phyloP scores from a whole-genome alignment of 352 stramenopile species.

The Lagenidium giganteum region DNA sequence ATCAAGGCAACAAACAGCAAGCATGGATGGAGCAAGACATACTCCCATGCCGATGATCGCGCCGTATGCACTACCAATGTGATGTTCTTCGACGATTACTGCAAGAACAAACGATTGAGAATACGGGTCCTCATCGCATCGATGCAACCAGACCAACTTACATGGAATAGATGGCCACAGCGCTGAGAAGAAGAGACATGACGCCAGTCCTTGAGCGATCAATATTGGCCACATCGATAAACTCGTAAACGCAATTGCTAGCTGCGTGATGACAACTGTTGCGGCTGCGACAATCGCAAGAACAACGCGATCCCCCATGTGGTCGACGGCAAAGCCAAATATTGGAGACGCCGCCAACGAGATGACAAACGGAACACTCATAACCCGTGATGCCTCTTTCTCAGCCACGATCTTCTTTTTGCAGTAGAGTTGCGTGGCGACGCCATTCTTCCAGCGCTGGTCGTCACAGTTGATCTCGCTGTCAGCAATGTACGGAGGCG shows the following conservation, averaged over 20 bases:
- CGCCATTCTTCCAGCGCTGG: conserved; percentile 29
- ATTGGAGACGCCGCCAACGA: conserved; percentile 63
- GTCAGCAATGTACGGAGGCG: conserved; percentile 30
- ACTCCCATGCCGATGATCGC: conserved; percentile 67
- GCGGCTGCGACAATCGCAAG: conserved; percentile 45
- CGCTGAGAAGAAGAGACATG: conserved; percentile 73
- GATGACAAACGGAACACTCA: conserved; percentile 80
- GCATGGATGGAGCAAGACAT: neutral
- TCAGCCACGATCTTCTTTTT: conserved; percentile 34
- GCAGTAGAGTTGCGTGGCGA: conserved; percentile 26
- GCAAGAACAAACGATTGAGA: neutral
- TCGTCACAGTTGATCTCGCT: conserved; percentile 46
- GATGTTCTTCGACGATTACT: conserved; percentile 70
- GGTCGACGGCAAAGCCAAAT: conserved; percentile 73
- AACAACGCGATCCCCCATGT: conserved; percentile 43
- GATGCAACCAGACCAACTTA: conserved; percentile 9
- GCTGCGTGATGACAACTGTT: conserved; percentile 54
- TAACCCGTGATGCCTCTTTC: conserved; percentile 36
- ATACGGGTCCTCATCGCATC: neutral
- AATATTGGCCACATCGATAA: conserved; percentile 55
- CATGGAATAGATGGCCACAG: conserved; percentile 82
- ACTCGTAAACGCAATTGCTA: conserved; percentile 40
- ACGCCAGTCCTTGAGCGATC: conserved; percentile 70
- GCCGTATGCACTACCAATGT: conserved; percentile 76
- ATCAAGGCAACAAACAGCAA: neutral